Evolutionary conservation across 768 basidiomycete species (phyloP), one percentile per base, ranked within the genome.

Genomic region (Boletus sp.): DNA sequence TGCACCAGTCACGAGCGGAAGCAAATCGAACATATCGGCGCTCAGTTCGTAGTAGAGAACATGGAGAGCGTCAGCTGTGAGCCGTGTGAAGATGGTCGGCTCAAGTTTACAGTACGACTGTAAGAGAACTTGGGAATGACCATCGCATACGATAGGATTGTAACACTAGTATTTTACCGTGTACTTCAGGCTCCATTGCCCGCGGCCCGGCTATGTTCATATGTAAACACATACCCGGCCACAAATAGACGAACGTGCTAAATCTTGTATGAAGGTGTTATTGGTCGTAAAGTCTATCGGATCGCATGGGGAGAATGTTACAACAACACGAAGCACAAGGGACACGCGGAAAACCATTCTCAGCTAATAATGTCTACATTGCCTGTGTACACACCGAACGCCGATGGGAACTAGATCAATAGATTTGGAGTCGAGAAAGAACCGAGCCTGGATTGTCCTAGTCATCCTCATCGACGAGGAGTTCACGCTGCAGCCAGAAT

Each of bases 1-100:
- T 89, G 87, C 75, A 92, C 90, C 9, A 83, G 81, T 52, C 89
- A 91, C 64, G 78, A 82, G 61, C 73, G 85, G 52, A 64, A 71
- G 30, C 76, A 83, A 64, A 80, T 84, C 46, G 77, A 81, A 62
- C 73, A 77, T 55, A 80, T 80, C 47, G 83, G 83, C 41, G 83
- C 83, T 5, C 83, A 84, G 63, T 83, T 73, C 58, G 64, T 84
- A 49, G 76, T 84, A 36, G 78, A 82, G 32, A 78, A 81, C 66
- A 78, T 83, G 82, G 79, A 82, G 60, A 71, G 69, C 51, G 74
- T 84, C 29, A 57, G 24, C 6, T 80, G 81, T 54, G 71, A 75
- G 33, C 64, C 76, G 18, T 67, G 73, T 18, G 76, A 73, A 52
- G 74, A 73, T 24, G 78, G 74, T 47, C 64, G 68, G 54, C 71